phyloP scores from a whole-genome alignment of 495 filamentous ascomycete species.

The Penicillium pulvis region DNA sequence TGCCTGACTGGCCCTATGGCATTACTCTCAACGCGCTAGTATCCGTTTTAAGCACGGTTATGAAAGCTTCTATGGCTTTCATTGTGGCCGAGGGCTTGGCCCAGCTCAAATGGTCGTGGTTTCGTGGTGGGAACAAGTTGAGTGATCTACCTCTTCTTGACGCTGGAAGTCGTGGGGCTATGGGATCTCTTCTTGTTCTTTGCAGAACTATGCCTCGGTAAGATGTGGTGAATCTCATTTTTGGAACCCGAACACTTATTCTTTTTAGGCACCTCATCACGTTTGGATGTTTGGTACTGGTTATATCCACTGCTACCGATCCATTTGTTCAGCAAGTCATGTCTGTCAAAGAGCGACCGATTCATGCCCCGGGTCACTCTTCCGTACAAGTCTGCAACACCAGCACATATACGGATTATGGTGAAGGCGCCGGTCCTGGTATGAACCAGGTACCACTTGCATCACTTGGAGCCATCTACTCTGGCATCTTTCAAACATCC shows the following conservation, averaged over 20 bases:
- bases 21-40: constrained; percentile 52
- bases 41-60: constrained; percentile 45
- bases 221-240: constrained; percentile 1
- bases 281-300: constrained; percentile 38
- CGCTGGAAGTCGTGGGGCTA: constrained; percentile 42
- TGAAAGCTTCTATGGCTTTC: constrained; percentile 44
- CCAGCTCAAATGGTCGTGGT: constrained; percentile 55
- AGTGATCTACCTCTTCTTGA: constrained; percentile 47
- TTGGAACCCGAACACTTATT: not conserved
- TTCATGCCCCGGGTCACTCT: constrained; percentile 16
- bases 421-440: constrained; percentile 30
- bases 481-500: constrained; percentile 32
- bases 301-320: constrained; percentile 42
- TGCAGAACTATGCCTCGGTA: constrained; percentile 27
- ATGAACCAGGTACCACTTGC: constrained; percentile 30
- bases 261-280: constrained; percentile 40
- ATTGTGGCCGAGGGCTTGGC: constrained; percentile 41
- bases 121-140: constrained; percentile 39
- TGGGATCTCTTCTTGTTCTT: constrained; percentile 38
- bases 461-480: constrained; percentile 43
- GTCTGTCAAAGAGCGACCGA: constrained; percentile 25
- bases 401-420: constrained; percentile 29
- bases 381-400: constrained; percentile 30
- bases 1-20: constrained; percentile 45
- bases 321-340: constrained; percentile 52